Evolutionary conservation across 495 filamentous ascomycete species (phyloP).

Genomic region (Geoglossum glabrum): DNA sequence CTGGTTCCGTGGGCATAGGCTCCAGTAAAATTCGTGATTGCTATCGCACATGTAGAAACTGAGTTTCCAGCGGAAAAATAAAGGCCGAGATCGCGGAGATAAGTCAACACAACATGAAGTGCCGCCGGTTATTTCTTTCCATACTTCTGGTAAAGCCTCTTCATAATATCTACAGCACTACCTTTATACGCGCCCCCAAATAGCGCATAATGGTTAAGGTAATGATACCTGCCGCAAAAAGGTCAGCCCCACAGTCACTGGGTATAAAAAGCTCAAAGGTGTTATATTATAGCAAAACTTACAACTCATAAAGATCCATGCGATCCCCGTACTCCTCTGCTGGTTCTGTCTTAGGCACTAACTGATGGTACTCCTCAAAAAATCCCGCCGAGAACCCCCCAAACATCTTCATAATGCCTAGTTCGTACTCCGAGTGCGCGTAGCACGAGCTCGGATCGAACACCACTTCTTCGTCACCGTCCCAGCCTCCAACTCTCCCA

Average conservation of each 20-base stretch:
- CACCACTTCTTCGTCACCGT: constrained; percentile 51
- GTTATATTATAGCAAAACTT: neutral
- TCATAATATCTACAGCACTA: constrained; percentile 59
- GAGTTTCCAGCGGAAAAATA: too few relatives aligned
- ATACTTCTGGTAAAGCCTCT: constrained; percentile 48
- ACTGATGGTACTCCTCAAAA: constrained; percentile 51
- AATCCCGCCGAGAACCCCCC: constrained; percentile 61
- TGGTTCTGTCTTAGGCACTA: constrained; percentile 64
- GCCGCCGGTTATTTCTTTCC: constrained; percentile 13
- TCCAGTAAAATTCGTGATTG: too few relatives aligned
- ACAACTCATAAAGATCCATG: constrained; percentile 63
- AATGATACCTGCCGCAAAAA: constrained; percentile 44
- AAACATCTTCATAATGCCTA: constrained; percentile 94
- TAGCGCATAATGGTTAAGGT: constrained; percentile 72
- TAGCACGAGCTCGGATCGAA: constrained; percentile 68
- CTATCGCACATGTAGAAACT: too few relatives aligned
- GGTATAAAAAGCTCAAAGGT: neutral
- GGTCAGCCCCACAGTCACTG: neutral
- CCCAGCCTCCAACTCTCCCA: constrained; percentile 37
- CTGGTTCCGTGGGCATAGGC: too few relatives aligned
- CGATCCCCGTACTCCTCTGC: constrained; percentile 70
- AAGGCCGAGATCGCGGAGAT: too few relatives aligned
- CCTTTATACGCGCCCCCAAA: constrained; percentile 61
- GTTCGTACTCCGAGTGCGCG: constrained; percentile 74
- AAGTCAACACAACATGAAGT: too few relatives aligned